These are phyloP conservation scores for Echium plantagineum DNA, from an alignment of 257 asterid genomes.

Conservation along the genomic window DNA sequence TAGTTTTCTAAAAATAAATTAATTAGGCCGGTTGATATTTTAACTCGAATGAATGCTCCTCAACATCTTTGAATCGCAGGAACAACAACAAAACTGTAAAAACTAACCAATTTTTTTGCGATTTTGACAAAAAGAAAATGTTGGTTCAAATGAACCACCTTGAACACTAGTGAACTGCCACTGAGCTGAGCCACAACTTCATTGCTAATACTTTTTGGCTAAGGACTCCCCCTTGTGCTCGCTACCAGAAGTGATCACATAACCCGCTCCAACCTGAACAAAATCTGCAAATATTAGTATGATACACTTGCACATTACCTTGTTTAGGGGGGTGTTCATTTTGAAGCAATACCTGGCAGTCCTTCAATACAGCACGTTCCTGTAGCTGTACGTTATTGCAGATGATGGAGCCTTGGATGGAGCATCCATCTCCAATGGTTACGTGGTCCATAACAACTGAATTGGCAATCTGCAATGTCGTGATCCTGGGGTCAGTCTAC, in stretches of 20 bases:
- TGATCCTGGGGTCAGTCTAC: neutral
- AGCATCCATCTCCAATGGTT: constrained; percentile 81
- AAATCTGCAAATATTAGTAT: neutral
- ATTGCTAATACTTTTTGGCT: constrained; percentile 74
- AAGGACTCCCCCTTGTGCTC: constrained; percentile 84
- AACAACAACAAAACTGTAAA: too few species aligned
- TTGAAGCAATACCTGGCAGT: constrained; percentile 53
- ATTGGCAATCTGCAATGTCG: constrained; percentile 56
- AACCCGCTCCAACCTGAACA: constrained; percentile 86
- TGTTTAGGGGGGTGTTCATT: neutral
- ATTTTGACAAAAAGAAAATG: too few species aligned
- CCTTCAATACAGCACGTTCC: constrained; percentile 82
- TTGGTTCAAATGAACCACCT: too few species aligned
- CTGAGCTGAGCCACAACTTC: neutral
- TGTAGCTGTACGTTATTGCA: constrained; percentile 93
- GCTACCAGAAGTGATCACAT: constrained; percentile 71
- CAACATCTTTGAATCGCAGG: too few species aligned
- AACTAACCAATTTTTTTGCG: too few species aligned
- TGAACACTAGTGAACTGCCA: too few species aligned
- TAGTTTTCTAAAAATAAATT: too few species aligned
- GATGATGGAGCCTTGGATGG: constrained; percentile 82
- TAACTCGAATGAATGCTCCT: too few species aligned
- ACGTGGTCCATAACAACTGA: constrained; percentile 94
- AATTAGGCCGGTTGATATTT: too few species aligned
- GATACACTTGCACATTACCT: neutral